Conservation (phyloP, 2,329 filamentous ascomycete species). For the Fusarium verticillioides region DNA sequence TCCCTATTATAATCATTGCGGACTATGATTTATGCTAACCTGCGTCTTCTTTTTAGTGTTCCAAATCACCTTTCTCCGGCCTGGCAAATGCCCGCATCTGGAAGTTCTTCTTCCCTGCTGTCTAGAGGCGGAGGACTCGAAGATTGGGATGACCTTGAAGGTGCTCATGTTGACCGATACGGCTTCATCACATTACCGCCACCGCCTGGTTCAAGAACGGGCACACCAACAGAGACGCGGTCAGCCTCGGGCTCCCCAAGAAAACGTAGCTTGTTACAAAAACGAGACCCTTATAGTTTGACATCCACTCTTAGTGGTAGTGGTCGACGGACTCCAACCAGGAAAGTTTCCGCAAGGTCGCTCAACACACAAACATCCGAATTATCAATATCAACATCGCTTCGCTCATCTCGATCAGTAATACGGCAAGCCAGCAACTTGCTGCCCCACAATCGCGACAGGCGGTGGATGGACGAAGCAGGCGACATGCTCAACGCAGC, state of each 20-base stretch:
- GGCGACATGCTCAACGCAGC: slow-evolving; percentile 73
- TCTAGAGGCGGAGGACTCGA: slow-evolving; percentile 66
- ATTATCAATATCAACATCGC: slow-evolving; percentile 59
- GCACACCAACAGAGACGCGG: slow-evolving; percentile 55
- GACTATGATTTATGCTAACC: slow-evolving; percentile 48
- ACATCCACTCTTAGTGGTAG: slow-evolving; percentile 54
- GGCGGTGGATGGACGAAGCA: slow-evolving; percentile 71
- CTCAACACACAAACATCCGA: slow-evolving; percentile 68
- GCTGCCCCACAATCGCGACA: slow-evolving; percentile 69
- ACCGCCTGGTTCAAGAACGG: slow-evolving; percentile 55
- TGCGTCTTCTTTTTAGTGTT: slow-evolving; percentile 37
- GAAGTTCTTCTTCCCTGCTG: slow-evolving; percentile 57
- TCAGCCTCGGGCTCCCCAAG: slow-evolving; percentile 58
- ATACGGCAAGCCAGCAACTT: slow-evolving; percentile 68
- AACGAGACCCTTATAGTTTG: slow-evolving; percentile 51
- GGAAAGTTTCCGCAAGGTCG: slow-evolving; percentile 68
- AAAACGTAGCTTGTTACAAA: slow-evolving; percentile 57
- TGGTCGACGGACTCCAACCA: slow-evolving; percentile 57
- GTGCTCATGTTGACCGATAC: slow-evolving; percentile 72
- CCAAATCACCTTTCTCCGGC: slow-evolving; percentile 47
- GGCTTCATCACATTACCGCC: slow-evolving; percentile 69
- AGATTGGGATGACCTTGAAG: slow-evolving; percentile 74
- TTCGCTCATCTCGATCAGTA: slow-evolving; percentile 64
- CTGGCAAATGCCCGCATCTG: slow-evolving; percentile 54
- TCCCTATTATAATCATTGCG: slow-evolving; percentile 36